A percentile compares a stretch with the other conserved stretches of the same genome.
These are phyloP conservation scores for Exsudoporus frostii DNA, from an alignment of 768 basidiomycete genomes.

Conservation along the genomic window DNA sequence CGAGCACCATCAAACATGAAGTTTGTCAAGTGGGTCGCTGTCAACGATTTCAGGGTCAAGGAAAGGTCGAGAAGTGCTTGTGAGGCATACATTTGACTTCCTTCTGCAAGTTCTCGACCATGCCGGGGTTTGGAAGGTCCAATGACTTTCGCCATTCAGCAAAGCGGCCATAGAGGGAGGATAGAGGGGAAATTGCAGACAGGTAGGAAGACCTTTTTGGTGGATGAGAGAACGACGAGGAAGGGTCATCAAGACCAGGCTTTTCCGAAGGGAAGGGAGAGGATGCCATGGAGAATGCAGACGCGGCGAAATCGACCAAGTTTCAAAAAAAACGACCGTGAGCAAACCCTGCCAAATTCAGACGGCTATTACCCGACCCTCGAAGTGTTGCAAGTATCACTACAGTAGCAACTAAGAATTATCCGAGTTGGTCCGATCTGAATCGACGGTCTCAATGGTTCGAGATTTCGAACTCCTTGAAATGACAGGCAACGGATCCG, in stretches of 20 bases:
- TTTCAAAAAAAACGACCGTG: slow-evolving; percentile 37
- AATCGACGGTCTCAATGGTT: too few species aligned
- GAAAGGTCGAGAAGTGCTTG: slow-evolving; percentile 1
- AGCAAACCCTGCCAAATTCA: slow-evolving; percentile 18
- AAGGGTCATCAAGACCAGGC: slow-evolving; percentile 37
- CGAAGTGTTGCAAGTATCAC: too few species aligned
- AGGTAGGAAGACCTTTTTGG: slow-evolving; percentile 38
- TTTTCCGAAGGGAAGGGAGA: slow-evolving; percentile 39
- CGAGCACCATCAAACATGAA: slow-evolving; percentile 97
- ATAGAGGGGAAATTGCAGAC: slow-evolving; percentile 48
- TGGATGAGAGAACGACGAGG: slow-evolving; percentile 34
- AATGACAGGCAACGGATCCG: too few species aligned
- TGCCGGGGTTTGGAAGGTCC: slow-evolving; percentile 87
- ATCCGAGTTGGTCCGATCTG: too few species aligned
- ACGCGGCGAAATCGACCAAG: slow-evolving; percentile 24
- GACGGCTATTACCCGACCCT: neutral
- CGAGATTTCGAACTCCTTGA: too few species aligned
- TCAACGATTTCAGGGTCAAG: neutral
- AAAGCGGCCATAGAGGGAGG: slow-evolving; percentile 68
- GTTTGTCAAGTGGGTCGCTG: slow-evolving; percentile 90
- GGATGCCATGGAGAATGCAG: slow-evolving; percentile 41
- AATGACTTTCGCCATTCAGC: slow-evolving; percentile 78
- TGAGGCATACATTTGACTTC: slow-evolving; percentile 77
- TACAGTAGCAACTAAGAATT: too few species aligned
- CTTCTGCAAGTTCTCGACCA: slow-evolving; percentile 88